Evolutionary conservation across 176 grass and related monocot species (phyloP).

Genomic region (Rhynchospora tenuis): DNA sequence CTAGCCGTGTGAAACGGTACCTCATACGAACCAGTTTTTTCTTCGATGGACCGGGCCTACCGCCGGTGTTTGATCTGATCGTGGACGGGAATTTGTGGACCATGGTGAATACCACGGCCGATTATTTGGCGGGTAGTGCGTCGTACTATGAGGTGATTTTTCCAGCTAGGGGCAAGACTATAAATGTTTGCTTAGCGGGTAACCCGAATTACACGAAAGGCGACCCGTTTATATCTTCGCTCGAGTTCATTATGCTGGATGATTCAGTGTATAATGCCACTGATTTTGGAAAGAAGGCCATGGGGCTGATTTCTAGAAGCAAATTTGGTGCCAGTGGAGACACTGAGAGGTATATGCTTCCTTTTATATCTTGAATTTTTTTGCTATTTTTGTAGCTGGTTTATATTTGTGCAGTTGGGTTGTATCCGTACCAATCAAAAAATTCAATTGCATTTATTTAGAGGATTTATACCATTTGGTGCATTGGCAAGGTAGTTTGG

Average conservation of each 20-base stretch:
- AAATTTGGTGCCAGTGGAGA: slow-evolving; percentile 64
- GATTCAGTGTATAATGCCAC: slow-evolving; percentile 87
- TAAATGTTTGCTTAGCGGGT: slow-evolving; percentile 63
- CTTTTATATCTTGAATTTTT: background rate
- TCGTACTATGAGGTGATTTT: slow-evolving; percentile 94
- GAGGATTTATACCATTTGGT: background rate
- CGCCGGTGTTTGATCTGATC: slow-evolving; percentile 71
- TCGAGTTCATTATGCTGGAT: slow-evolving; percentile 71
- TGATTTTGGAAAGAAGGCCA: slow-evolving; percentile 43
- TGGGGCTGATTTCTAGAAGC: slow-evolving; percentile 82
- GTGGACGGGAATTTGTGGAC: slow-evolving; percentile 87
- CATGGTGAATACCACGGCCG: slow-evolving; percentile 65
- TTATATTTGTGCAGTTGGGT: background rate
- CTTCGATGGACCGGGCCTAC: slow-evolving; percentile 28
- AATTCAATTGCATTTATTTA: background rate
- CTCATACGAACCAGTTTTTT: slow-evolving; percentile 86
- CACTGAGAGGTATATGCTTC: slow-evolving; percentile 44
- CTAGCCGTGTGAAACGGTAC: slow-evolving; percentile 33
- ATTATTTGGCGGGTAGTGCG: slow-evolving; percentile 40
- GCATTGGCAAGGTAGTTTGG: background rate
- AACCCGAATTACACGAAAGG: slow-evolving; percentile 57
- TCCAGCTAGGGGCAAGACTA: slow-evolving; percentile 36
- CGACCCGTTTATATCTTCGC: slow-evolving; percentile 69
- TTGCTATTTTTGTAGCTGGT: background rate
- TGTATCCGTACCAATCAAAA: background rate